A percentile compares a stretch with the other conserved stretches of the same genome.
phyloP scores from a whole-genome alignment of 148 eudicot genomes.

The Polygonum aviculare region DNA sequence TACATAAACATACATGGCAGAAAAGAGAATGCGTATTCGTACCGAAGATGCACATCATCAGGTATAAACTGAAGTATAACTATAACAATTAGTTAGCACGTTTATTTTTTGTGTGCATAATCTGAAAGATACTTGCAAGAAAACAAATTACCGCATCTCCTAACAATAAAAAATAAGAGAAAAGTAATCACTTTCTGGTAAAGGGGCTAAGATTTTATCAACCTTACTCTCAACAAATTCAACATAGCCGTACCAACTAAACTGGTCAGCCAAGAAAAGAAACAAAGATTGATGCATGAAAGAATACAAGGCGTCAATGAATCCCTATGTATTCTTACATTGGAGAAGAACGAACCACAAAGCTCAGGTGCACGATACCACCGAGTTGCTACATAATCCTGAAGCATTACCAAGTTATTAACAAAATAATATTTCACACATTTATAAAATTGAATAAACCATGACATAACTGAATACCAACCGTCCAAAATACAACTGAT shows the following conservation, averaged over 20 bases:
- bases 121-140: background rate
- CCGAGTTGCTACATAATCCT: conserved; percentile 58
- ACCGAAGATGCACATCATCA: background rate
- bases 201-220: background rate
- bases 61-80: background rate
- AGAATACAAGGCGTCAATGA: background rate
- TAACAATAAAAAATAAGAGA: background rate
- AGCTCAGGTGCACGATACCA: conserved; percentile 64
- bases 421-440: background rate
- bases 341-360: conserved; percentile 56
- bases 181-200: background rate
- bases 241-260: background rate
- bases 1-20: background rate
- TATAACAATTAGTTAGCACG: background rate
- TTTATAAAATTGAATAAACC: background rate
- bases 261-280: background rate
- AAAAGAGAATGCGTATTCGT: background rate
- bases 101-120: background rate
- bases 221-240: background rate
- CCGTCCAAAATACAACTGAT: conserved; percentile 48
- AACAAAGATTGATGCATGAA: background rate
- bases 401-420: background rate
- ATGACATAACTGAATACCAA: conserved; percentile 4
- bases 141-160: background rate
- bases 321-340: conserved; percentile 21